A percentile compares a stretch with the other conserved stretches of the same genome.
Evolutionary conservation across 2,329 filamentous ascomycete genomes (phyloP).

Genomic region (Thelonectria rubi): DNA sequence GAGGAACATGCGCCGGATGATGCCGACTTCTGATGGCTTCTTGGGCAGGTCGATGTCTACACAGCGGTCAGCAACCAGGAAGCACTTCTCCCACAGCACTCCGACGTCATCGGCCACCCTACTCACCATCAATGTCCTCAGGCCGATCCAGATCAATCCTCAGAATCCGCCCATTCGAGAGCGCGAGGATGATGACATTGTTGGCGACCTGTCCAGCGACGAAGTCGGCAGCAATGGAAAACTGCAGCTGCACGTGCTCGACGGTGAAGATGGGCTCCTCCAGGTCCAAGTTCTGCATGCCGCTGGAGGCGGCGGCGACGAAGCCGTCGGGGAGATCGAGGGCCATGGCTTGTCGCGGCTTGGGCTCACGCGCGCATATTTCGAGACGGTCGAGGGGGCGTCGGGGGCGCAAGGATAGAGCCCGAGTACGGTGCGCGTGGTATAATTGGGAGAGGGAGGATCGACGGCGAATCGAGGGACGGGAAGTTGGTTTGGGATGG

Average conservation of each 20-base stretch:
- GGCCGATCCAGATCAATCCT: constrained; percentile 94
- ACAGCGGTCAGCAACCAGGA: constrained; percentile 22
- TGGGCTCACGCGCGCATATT: constrained; percentile 37
- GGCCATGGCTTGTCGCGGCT: constrained; percentile 44
- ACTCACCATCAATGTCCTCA: constrained; percentile 88
- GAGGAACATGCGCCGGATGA: constrained; percentile 96
- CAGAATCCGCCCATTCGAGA: constrained; percentile 91
- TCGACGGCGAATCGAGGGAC: too few relatives aligned
- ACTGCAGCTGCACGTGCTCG: constrained; percentile 90
- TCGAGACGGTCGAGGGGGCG: constrained; percentile 17
- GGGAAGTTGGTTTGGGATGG: background rate
- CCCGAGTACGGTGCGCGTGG: background rate
- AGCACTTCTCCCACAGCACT: background rate
- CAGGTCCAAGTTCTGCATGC: constrained; percentile 62
- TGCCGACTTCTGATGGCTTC: constrained; percentile 87
- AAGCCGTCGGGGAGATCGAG: constrained; percentile 68
- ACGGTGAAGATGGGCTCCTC: constrained; percentile 92
- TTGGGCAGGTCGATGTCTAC: constrained; percentile 96
- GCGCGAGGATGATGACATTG: constrained; percentile 91
- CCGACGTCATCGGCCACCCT: background rate
- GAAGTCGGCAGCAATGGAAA: constrained; percentile 93
- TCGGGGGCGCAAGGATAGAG: background rate
- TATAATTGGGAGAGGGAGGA: background rate
- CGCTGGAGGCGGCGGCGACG: constrained; percentile 68
- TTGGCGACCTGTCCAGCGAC: constrained; percentile 97